Conservation (phyloP, 768 basidiomycete species). For the Tephrocybe sp. region DNA sequence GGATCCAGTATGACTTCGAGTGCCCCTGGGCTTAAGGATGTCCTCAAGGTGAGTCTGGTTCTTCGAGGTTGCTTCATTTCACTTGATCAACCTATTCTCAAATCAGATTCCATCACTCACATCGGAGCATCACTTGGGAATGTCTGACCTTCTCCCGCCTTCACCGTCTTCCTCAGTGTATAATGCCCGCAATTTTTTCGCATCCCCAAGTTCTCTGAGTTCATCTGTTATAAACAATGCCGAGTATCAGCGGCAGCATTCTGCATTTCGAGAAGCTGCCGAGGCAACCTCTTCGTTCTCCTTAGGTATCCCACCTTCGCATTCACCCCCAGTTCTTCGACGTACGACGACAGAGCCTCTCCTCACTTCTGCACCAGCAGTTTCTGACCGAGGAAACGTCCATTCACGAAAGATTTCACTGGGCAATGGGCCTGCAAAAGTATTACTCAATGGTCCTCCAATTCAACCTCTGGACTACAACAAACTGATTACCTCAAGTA, state of each 20-base stretch:
- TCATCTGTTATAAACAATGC: constrained; percentile 20
- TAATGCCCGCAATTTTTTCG: constrained; percentile 33
- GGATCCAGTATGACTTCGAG: constrained; percentile 33
- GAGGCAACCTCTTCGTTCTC: constrained; percentile 27
- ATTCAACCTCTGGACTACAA: constrained; percentile 71
- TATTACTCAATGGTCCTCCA: constrained; percentile 36
- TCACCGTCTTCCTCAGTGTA: constrained; percentile 54
- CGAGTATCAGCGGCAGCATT: constrained; percentile 19
- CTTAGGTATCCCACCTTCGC: constrained; percentile 34
- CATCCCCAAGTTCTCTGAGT: constrained; percentile 38
- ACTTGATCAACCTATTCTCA: constrained; percentile 1
- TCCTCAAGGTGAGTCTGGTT: constrained; percentile 53
- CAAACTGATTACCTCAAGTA: constrained; percentile 49
- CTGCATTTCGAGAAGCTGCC: constrained; percentile 19
- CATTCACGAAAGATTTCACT: constrained; percentile 21
- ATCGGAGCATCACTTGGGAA: constrained; percentile 67
- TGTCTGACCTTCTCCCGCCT: constrained; percentile 69
- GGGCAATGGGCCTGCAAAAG: constrained; percentile 23
- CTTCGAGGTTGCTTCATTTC: not conserved
- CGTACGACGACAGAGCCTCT: constrained; percentile 14
- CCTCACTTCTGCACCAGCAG: constrained; percentile 20
- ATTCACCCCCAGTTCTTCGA: constrained; percentile 28
- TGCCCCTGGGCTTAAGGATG: constrained; percentile 67
- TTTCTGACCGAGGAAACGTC: constrained; percentile 12
- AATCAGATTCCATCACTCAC: constrained; percentile 61